A percentile compares a stretch with the other conserved stretches of the same genome.
Evolutionary conservation across 1,139 yeast species (phyloP).

Genomic region (Blastobotrys petasosporus): DNA sequence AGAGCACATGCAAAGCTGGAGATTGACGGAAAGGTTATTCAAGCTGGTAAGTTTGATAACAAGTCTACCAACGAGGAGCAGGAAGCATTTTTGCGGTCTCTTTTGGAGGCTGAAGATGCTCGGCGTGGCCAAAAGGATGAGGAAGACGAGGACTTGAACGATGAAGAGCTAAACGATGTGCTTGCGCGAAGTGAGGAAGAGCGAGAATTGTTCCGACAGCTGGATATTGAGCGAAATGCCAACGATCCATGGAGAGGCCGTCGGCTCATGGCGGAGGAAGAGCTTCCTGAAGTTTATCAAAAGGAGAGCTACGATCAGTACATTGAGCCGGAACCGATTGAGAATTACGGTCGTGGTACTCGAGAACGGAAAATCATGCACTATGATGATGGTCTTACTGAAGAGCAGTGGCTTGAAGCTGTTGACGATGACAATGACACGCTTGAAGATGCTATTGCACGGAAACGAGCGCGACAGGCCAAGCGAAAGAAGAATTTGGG

Average conservation of each 20-base stretch:
- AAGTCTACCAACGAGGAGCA: slow-evolving; percentile 96
- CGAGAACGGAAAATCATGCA: slow-evolving; percentile 76
- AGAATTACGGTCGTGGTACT: slow-evolving; percentile 56
- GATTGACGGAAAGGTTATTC: slow-evolving; percentile 96
- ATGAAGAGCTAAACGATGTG: slow-evolving; percentile 78
- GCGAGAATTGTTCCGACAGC: slow-evolving; percentile 51
- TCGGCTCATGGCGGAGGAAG: slow-evolving; percentile 61
- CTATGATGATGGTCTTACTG: slow-evolving; percentile 91
- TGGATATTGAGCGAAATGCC: slow-evolving; percentile 65
- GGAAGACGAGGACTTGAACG: slow-evolving; percentile 51
- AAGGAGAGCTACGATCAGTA: slow-evolving; percentile 43
- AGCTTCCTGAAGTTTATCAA: slow-evolving; percentile 75
- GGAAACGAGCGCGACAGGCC: slow-evolving; percentile 46
- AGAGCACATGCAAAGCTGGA: slow-evolving; percentile 92
- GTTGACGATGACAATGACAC: slow-evolving; percentile 63
- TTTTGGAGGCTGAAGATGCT: slow-evolving; percentile 73
- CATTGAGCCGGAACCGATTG: slow-evolving; percentile 37
- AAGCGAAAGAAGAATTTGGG: slow-evolving; percentile 13
- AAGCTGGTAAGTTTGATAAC: slow-evolving; percentile 97
- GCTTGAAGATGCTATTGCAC: slow-evolving; percentile 62
- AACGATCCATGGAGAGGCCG: slow-evolving; percentile 34
- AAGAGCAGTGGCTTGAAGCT: slow-evolving; percentile 85
- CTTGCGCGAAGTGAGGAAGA: slow-evolving; percentile 81
- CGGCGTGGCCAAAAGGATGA: slow-evolving; percentile 45
- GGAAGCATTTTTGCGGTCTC: slow-evolving; percentile 80